Conservation (phyloP, 2,329 filamentous ascomycete species). For the Neopestalotiopsis rosae region DNA sequence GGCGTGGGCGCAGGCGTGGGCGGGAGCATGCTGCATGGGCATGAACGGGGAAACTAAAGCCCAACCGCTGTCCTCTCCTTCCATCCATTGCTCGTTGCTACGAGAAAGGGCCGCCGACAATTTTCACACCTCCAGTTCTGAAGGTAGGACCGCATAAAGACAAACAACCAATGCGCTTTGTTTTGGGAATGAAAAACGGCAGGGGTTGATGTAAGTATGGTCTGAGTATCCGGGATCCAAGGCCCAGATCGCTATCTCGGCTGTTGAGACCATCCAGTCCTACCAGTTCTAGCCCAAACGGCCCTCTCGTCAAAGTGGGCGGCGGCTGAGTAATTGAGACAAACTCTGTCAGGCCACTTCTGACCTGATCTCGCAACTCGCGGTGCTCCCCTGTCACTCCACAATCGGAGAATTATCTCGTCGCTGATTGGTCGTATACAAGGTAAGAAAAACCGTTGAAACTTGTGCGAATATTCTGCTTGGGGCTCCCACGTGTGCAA, state of each 20-base stretch:
- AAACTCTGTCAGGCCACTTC: constrained; percentile 12
- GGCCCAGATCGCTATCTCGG: constrained; percentile 7
- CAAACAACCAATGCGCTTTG: constrained; percentile 8
- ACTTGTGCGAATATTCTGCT: background rate
- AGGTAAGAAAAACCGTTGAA: constrained; percentile 6
- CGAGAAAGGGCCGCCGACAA: constrained; percentile 12
- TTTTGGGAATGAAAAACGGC: constrained; percentile 3
- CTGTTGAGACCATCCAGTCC: background rate
- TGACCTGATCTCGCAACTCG: constrained; percentile 13
- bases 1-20: background rate
- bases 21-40: constrained; percentile 1
- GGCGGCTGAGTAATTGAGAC: background rate
- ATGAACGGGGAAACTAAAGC: constrained; percentile 15
- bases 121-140: background rate
- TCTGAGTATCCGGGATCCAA: constrained; percentile 4
- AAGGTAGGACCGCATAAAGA: constrained; percentile 13
- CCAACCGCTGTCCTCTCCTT: background rate
- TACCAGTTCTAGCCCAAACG: too few species aligned
- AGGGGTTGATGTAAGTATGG: constrained; percentile 12
- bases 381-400: constrained; percentile 7
- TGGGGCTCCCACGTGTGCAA: background rate
- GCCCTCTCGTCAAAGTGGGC: background rate
- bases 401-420: constrained; percentile 7
- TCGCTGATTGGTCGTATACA: background rate
- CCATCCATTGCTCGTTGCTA: background rate